Conservation (phyloP, 2,329 filamentous ascomycete genomes). For the Ascochyta rabiei region DNA sequence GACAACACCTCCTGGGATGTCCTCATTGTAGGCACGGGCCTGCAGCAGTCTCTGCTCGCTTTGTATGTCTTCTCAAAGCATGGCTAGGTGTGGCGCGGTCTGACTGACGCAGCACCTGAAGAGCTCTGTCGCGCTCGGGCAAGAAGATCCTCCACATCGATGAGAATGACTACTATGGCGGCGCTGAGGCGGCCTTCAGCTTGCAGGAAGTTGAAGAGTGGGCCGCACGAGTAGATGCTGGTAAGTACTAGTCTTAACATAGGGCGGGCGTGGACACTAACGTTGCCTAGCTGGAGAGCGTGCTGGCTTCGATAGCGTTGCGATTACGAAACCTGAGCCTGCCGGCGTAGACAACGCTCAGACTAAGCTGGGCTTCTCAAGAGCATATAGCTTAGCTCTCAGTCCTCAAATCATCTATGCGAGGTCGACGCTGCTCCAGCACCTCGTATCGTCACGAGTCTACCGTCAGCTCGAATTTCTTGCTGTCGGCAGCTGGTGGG, state of each 20-base stretch:
- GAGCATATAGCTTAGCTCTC: slow-evolving; percentile 82
- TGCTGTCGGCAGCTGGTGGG: slow-evolving; percentile 90
- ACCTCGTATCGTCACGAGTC: slow-evolving; percentile 86
- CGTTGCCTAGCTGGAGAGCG: slow-evolving; percentile 16
- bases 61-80: slow-evolving; percentile 51
- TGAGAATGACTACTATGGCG: slow-evolving; percentile 85
- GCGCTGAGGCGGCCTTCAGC: slow-evolving; percentile 82
- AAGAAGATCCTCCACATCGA: slow-evolving; percentile 93
- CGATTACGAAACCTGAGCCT: slow-evolving; percentile 39
- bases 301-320: slow-evolving; percentile 40
- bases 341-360: slow-evolving; percentile 25
- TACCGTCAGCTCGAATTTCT: slow-evolving; percentile 92
- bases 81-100: slow-evolving; percentile 53
- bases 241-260: slow-evolving; percentile 25
- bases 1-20: slow-evolving; percentile 59
- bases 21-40: slow-evolving; percentile 59
- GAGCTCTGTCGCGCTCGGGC: slow-evolving; percentile 87
- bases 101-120: slow-evolving; percentile 76
- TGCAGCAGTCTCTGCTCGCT: slow-evolving; percentile 60
- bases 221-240: slow-evolving; percentile 57
- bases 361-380: slow-evolving; percentile 63
- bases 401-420: slow-evolving; percentile 88
- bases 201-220: slow-evolving; percentile 81
- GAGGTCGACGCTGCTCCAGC: slow-evolving; percentile 75
- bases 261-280: slow-evolving; percentile 12